These are phyloP conservation scores for Suillus bovinus DNA, from an alignment of 768 basidiomycete genomes.

Conservation along the genomic window DNA sequence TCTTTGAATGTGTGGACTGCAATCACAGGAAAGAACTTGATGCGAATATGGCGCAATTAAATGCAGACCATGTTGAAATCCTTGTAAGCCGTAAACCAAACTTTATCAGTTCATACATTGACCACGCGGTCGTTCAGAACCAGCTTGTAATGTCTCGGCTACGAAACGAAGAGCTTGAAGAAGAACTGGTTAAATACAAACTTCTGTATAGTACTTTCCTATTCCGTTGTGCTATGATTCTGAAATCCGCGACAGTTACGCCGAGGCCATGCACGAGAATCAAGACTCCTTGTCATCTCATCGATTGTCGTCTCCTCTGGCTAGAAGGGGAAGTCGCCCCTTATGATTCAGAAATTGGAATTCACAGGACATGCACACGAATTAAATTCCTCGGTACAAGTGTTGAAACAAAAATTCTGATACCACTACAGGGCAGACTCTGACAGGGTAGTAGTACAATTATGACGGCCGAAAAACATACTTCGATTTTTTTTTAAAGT, in stretches of 20 bases:
- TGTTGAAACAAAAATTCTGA: not conserved
- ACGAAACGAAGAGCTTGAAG: constrained; percentile 90
- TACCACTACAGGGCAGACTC: not conserved
- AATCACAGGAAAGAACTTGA: constrained; percentile 75
- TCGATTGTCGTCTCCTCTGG: constrained; percentile 46
- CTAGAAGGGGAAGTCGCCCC: constrained; percentile 21
- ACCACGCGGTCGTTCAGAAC: constrained; percentile 51
- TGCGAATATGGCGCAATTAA: constrained; percentile 72
- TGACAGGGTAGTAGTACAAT: not conserved
- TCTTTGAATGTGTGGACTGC: constrained; percentile 12
- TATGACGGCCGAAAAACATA: constrained; percentile 4
- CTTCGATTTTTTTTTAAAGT: constrained; percentile 21
- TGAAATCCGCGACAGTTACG: constrained; percentile 38
- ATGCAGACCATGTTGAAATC: constrained; percentile 77
- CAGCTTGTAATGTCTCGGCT: constrained; percentile 88
- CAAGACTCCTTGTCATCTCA: constrained; percentile 70
- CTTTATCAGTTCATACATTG: constrained; percentile 10
- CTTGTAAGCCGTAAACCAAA: constrained; percentile 44
- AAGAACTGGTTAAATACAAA: constrained; percentile 93
- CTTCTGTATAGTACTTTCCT: constrained; percentile 52
- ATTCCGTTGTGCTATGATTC: not conserved
- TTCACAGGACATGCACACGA: not conserved
- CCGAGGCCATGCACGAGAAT: constrained; percentile 79
- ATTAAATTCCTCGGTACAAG: not conserved
- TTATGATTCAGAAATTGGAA: constrained; percentile 7